Evolutionary conservation across 108 stramenopile genomes (phyloP), one percentile per base, ranked within the genome.

Genomic region (Skeletonema menzelii): DNA sequence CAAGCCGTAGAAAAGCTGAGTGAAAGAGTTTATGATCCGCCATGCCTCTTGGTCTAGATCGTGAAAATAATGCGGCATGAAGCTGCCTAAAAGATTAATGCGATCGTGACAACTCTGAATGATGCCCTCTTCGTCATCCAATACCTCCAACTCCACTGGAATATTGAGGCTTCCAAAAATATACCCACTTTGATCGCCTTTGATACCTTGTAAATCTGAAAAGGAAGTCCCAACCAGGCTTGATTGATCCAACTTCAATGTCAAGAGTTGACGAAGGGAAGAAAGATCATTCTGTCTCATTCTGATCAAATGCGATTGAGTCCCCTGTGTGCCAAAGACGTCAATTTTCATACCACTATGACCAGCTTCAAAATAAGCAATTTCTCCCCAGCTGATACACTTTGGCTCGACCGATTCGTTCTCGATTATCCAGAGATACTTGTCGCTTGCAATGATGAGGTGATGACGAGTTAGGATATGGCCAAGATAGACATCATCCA

Each of bases 41-140:
- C 92, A 93, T 26, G 92, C 88, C 66, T 88, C 90, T 67, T 90
- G 79, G 65, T 93, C 92, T 4, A 93, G 67, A 17, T 62, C 74
- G 19, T 67, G 65, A 49, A 93, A 89, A 49, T 79, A 93, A 17
- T 75, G 75, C 10, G 75, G 27, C 12, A 73, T 69, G 30, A 72
- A 82, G 72, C 92, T 90, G 42, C 85, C 72, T 59, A 91, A 67
- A 34, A 59, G 56, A 63, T 73, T 80, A 20, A 93, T 85, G 3
- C 88, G 84, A 11, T 63, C 71, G 56, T 79, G 84, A 44, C 92
- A 91, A 24, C 76, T 87, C 44, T 91, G 87, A 46, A 93, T 86
- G 10, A 93, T 63, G 57, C 87, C 84, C 22, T 84, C 82, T 42
- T 91, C 92, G 75, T 91, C 86, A 31, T 30, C 37, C 20, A 76